phyloP scores from a whole-genome alignment of 805 yeast species.

The Teunomyces aglyptinius region DNA sequence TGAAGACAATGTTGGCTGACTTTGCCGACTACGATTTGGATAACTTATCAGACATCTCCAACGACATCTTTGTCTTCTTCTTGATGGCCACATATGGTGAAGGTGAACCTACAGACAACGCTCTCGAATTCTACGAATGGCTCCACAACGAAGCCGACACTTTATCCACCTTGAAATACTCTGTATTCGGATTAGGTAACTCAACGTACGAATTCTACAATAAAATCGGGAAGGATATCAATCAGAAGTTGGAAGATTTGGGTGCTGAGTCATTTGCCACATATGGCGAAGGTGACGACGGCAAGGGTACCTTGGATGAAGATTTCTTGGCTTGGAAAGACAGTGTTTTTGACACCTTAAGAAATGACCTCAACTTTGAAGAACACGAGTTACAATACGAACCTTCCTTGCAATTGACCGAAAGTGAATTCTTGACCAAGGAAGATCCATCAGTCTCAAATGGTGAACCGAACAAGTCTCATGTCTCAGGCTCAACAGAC shows the following conservation, averaged over 20 bases:
- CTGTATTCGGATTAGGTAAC: slow-evolving; percentile 91
- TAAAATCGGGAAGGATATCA: slow-evolving; percentile 67
- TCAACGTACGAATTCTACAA: slow-evolving; percentile 91
- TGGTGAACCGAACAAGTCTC: slow-evolving; percentile 81
- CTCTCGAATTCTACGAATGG: slow-evolving; percentile 72
- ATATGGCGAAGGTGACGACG: slow-evolving; percentile 95
- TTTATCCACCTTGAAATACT: slow-evolving; percentile 58
- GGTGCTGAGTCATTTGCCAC: slow-evolving; percentile 74
- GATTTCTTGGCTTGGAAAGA: slow-evolving; percentile 95
- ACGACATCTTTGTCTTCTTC: slow-evolving; percentile 56
- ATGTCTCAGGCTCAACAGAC: slow-evolving; percentile 25
- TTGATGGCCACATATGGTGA: slow-evolving; percentile 95
- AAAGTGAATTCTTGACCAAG: slow-evolving; percentile 26
- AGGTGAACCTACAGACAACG: slow-evolving; percentile 97
- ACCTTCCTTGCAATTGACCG: slow-evolving; percentile 55
- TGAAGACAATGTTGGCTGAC: slow-evolving; percentile 83
- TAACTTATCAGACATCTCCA: slow-evolving; percentile 61
- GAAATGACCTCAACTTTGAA: slow-evolving; percentile 60
- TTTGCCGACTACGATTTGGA: slow-evolving; percentile 87
- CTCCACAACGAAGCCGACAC: slow-evolving; percentile 54
- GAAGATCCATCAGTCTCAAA: slow-evolving; percentile 36
- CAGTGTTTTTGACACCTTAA: slow-evolving; percentile 60
- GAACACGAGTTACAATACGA: slow-evolving; percentile 81
- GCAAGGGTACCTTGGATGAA: slow-evolving; percentile 91
- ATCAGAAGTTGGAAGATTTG: slow-evolving; percentile 51